Evolutionary conservation across 257 asterid species (phyloP), one percentile per base, ranked within the genome.

Genomic region (Agastache rugosa): DNA sequence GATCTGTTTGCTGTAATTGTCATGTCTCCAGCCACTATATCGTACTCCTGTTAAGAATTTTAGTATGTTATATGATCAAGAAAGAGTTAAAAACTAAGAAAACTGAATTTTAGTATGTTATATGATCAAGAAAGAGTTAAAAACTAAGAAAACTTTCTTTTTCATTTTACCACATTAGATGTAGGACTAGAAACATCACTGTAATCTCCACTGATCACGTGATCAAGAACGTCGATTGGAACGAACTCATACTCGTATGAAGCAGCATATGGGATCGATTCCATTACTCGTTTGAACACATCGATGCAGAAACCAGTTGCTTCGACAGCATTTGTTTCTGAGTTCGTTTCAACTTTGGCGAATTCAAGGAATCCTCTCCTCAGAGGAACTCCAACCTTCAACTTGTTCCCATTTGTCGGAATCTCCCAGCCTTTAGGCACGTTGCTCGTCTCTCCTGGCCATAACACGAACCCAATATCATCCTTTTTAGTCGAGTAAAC

Each of bases 361-460:
- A 85, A 86, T 63, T 88, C 84, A 35, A 17, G 19, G 20, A 83
- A 72, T 17, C 85, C 89, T 20, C 8, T 20, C 70, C 71, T 86
- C 10, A 69, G 22, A 2, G 90, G 88, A 25, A 86, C 83, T 66
- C 82, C 87, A 27, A 88, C 78, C 56, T 27, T 79, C 39, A 86
- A 61, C 80, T 25, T 83, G 39, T 76, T 73, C 10, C 84, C 80
- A 39, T 77, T 73, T 66, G 83, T 71, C 12, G 90, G 88, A 16
- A 81, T 72, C 45, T 81, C 78, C 88, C 88, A 81, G 8, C 90
- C 90, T 69, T 39, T 83, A 2, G 90, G 85, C 8, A 65, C 59
- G 27, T 7, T 17, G 3, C 8, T 39, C 3, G 88, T 73, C 58
- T 72, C 55, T 23, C 88, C 90, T 0, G 90, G 90, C 90, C 90